These are phyloP conservation scores for Priceomyces melissophilus DNA, from an alignment of 805 yeast species.

Conservation along the genomic window DNA sequence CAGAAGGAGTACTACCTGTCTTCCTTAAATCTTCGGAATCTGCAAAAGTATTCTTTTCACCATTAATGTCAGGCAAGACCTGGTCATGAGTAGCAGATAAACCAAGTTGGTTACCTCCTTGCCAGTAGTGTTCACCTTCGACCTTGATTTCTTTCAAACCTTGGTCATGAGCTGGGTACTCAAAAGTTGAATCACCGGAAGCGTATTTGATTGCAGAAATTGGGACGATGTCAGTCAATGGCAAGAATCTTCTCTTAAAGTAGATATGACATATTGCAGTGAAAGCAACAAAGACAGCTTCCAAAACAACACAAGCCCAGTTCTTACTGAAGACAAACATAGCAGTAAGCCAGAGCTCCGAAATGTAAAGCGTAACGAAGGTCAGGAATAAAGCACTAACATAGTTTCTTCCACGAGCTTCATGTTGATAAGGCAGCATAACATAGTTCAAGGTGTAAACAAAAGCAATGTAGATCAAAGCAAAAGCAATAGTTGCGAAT, in stretches of 20 bases:
- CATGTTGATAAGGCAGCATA: constrained; percentile 49
- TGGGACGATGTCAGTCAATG: constrained; percentile 68
- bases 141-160: constrained; percentile 56
- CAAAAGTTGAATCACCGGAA: constrained; percentile 37
- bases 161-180: constrained; percentile 64
- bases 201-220: constrained; percentile 55
- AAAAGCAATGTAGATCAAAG: constrained; percentile 58
- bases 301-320: constrained; percentile 76
- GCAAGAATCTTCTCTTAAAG: constrained; percentile 56
- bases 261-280: constrained; percentile 60
- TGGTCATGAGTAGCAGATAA: constrained; percentile 18
- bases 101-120: constrained; percentile 42
- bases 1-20: constrained; percentile 5
- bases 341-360: constrained; percentile 66
- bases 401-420: constrained; percentile 70
- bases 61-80: constrained; percentile 18
- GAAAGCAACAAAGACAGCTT: constrained; percentile 53
- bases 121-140: constrained; percentile 49
- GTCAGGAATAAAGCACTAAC: constrained; percentile 70
- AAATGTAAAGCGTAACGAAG: constrained; percentile 68
- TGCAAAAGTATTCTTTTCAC: constrained; percentile 4
- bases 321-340: constrained; percentile 73
- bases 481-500: constrained; percentile 58
- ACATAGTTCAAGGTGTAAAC: constrained; percentile 65
- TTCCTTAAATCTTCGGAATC: constrained; percentile 2